A percentile compares a stretch with the other conserved stretches of the same genome.
Conservation (phyloP, 768 basidiomycete species). For the Boletus reticuloceps region DNA sequence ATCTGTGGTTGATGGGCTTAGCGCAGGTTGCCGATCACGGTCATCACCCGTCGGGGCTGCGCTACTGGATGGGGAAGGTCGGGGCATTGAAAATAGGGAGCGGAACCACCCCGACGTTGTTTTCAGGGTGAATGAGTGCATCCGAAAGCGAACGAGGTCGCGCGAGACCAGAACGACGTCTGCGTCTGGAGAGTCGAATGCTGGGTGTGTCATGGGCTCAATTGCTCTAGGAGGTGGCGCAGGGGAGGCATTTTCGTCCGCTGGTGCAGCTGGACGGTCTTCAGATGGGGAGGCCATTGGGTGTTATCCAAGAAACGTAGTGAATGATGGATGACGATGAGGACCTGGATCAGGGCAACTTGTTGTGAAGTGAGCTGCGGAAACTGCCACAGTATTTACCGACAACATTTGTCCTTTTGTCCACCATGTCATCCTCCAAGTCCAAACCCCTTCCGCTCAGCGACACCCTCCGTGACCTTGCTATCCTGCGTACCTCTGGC, state of each 20-base stretch:
- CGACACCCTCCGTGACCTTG: slow-evolving; percentile 68
- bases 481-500: slow-evolving; percentile 61
- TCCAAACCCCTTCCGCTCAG: slow-evolving; percentile 47
- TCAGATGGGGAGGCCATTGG: slow-evolving; percentile 14
- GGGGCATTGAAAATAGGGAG: slow-evolving; percentile 58
- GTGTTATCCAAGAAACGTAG: not conserved
- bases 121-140: slow-evolving; percentile 59
- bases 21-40: not conserved
- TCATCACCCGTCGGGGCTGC: not conserved
- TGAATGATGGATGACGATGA: too few species aligned
- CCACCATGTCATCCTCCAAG: slow-evolving; percentile 31
- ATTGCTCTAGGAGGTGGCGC: not conserved
- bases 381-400: too few species aligned
- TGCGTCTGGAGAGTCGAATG: slow-evolving; percentile 51
- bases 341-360: too few species aligned
- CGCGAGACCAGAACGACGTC: slow-evolving; percentile 53
- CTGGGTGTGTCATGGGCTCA: slow-evolving; percentile 39
- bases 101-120: slow-evolving; percentile 58
- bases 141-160: slow-evolving; percentile 50
- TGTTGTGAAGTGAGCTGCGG: too few species aligned
- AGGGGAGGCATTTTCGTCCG: not conserved
- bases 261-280: not conserved
- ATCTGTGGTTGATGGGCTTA: slow-evolving; percentile 8
- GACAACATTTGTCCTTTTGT: too few species aligned
- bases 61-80: slow-evolving; percentile 16